phyloP scores from a whole-genome alignment of 2,329 filamentous ascomycete species.

The Aquanectria penicillioides region DNA sequence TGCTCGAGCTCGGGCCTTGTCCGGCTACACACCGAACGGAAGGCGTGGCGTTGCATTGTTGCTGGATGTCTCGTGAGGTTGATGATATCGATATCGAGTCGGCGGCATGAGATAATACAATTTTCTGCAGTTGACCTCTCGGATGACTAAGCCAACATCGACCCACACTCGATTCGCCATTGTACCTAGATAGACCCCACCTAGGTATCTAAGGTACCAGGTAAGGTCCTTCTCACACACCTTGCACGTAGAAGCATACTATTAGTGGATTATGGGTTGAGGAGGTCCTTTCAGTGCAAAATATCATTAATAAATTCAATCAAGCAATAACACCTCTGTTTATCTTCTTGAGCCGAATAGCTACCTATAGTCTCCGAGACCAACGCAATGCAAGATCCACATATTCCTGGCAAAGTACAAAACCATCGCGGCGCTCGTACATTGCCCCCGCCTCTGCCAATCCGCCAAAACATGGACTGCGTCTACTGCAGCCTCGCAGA shows the following conservation, averaged over 20 bases:
- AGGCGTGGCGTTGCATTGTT: conserved; percentile 51
- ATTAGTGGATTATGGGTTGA: no score
- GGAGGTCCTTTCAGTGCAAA: no score
- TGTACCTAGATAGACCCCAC: no score
- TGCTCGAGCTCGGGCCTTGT: conserved; percentile 48
- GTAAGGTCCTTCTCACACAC: no score
- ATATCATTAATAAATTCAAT: neutral
- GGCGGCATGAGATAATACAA: conserved; percentile 27
- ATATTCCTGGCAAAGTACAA: conserved; percentile 27
- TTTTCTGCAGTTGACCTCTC: conserved; percentile 29
- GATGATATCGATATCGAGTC: conserved; percentile 25
- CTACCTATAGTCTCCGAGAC: conserved; percentile 31
- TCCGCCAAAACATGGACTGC: conserved; percentile 17
- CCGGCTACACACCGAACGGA: conserved; percentile 51
- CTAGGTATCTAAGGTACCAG: no score
- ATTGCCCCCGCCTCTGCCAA: conserved; percentile 32
- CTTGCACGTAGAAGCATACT: no score
- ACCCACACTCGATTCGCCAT: no score
- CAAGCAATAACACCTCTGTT: conserved; percentile 25
- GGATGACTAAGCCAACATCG: conserved; percentile 36
- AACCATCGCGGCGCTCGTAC: conserved; percentile 24
- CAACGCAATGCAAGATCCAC: conserved; percentile 36
- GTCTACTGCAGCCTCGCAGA: conserved; percentile 22
- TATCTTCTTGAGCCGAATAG: conserved; percentile 31
- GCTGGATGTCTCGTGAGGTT: conserved; percentile 32